Conservation (phyloP, 768 basidiomycete genomes). For the Rhizopogon vesiculosus region DNA sequence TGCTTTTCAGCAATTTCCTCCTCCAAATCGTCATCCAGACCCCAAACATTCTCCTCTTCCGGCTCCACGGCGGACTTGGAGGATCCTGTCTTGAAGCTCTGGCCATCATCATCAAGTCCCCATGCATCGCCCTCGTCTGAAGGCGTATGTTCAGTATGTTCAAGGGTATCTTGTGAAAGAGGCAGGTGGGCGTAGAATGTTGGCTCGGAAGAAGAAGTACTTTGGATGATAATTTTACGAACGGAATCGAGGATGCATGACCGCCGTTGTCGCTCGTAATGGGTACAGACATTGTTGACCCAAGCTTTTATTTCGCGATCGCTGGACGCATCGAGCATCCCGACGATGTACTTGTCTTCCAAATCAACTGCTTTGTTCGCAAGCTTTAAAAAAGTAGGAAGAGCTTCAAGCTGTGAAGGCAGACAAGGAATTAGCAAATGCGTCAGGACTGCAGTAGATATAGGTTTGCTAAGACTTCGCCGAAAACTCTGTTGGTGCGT, state of each 20-base stretch:
- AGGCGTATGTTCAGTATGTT: neutral
- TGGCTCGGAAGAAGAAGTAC: slow-evolving; percentile 10
- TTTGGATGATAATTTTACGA: slow-evolving; percentile 48
- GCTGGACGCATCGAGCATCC: slow-evolving; percentile 40
- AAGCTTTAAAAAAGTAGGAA: slow-evolving; percentile 60
- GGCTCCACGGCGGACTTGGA: slow-evolving; percentile 19
- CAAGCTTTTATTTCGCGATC: slow-evolving; percentile 61
- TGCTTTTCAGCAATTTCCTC: slow-evolving; percentile 14
- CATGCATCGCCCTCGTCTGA: slow-evolving; percentile 35
- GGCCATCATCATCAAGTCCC: slow-evolving; percentile 37
- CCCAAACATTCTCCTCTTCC: slow-evolving; percentile 42
- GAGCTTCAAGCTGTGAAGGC: slow-evolving; percentile 54
- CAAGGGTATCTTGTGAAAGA: slow-evolving; percentile 2
- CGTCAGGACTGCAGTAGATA: slow-evolving; percentile 57
- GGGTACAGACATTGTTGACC: slow-evolving; percentile 60
- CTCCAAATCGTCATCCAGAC: slow-evolving; percentile 45
- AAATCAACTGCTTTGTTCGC: slow-evolving; percentile 57
- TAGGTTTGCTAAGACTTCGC: slow-evolving; percentile 55
- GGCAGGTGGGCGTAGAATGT: slow-evolving; percentile 23
- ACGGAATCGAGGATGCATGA: slow-evolving; percentile 59
- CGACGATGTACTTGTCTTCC: slow-evolving; percentile 52
- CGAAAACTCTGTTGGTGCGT: slow-evolving; percentile 42
- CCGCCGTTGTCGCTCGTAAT: slow-evolving; percentile 78
- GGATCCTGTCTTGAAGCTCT: slow-evolving; percentile 20
- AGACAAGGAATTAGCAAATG: slow-evolving; percentile 66